Evolutionary conservation across 371 early-diverging fungal species (phyloP).

Genomic region (Lichtheimia hyalospora): DNA sequence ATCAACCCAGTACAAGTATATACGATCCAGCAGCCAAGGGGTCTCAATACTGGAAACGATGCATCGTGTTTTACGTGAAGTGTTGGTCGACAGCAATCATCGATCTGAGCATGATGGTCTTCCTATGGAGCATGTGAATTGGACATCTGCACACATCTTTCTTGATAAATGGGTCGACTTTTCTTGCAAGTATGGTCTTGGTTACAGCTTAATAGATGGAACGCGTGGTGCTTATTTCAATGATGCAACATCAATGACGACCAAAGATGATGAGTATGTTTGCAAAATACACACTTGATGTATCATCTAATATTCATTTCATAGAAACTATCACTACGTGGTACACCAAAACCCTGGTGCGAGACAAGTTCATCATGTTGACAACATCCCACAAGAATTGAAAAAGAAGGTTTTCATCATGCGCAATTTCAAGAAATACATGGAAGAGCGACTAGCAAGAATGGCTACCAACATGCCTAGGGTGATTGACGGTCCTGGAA

Average conservation of each 20-base stretch:
- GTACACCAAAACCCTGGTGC: background rate
- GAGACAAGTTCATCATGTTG: slow-evolving; percentile 18
- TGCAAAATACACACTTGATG: background rate
- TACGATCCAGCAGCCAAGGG: background rate
- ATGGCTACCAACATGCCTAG: slow-evolving; percentile 26
- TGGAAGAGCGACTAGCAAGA: slow-evolving; percentile 57
- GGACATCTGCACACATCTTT: slow-evolving; percentile 45
- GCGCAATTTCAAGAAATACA: slow-evolving; percentile 63
- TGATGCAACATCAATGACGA: slow-evolving; percentile 72
- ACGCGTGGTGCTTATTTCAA: slow-evolving; percentile 83
- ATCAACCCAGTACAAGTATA: too few species aligned
- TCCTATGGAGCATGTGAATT: slow-evolving; percentile 1
- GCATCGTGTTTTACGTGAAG: background rate
- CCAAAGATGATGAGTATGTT: slow-evolving; percentile 57
- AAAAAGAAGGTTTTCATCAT: slow-evolving; percentile 70
- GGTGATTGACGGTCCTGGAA: slow-evolving; percentile 8
- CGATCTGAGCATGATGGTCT: background rate
- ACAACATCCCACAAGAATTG: slow-evolving; percentile 52
- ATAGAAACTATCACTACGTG: slow-evolving; percentile 9
- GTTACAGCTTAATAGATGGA: slow-evolving; percentile 81
- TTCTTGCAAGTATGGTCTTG: slow-evolving; percentile 79
- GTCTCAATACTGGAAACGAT: slow-evolving; percentile 11
- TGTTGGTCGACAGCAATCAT: slow-evolving; percentile 6
- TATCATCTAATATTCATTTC: too few species aligned
- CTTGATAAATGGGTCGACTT: slow-evolving; percentile 82